Evolutionary conservation across 2,329 filamentous ascomycete genomes (phyloP), one percentile per base, ranked within the genome.

Genomic region (Aureobasidium lini): DNA sequence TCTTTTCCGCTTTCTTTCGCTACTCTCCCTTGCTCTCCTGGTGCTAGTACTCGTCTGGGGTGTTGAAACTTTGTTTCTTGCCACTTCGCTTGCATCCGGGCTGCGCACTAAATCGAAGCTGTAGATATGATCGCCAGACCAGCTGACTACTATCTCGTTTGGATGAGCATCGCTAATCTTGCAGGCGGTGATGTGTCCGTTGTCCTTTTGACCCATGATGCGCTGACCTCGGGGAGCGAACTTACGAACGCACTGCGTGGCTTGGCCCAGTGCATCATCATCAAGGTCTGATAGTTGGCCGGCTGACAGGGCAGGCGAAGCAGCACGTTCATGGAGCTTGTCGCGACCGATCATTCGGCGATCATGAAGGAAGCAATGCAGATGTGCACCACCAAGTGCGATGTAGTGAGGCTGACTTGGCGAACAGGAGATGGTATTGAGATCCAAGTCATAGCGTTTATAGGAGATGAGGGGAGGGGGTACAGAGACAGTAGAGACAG

Each of bases 81-180:
- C 9, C 15, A 68, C 65, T 23, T 83, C 80, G 60, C 73, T 71
- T 7, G 78, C 79, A 71, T 85, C 82, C 1, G 82, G 79, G 64
- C 79, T 81, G 49, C 79, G 77, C 44, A 84, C 72, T 15, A 88
- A 76, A 66, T 88, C 84, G 66, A 88, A 88, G 64, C 81, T 82
- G 71, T 71, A 71, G 53, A 87, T 84, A 62, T 83, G 78, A 62
- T 86, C 84, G 23, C 82, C 83, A 18, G 83, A 86, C 85, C 85
- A 88, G 65, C 84, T 87, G 23, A 83, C 85, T 13, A 88, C 72
- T 66, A 88, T 80, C 66, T 88, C 84, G 63, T 87, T 84, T 0
- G 85, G 85, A 61, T 85, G 80, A 8, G 82, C 83, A 71, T 87
- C 83, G 64, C 84, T 86, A 66, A 88, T 88, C 71, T 87, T 88